Conservation (phyloP, 441 rosid species). For the Adansonia rubrostipa region DNA sequence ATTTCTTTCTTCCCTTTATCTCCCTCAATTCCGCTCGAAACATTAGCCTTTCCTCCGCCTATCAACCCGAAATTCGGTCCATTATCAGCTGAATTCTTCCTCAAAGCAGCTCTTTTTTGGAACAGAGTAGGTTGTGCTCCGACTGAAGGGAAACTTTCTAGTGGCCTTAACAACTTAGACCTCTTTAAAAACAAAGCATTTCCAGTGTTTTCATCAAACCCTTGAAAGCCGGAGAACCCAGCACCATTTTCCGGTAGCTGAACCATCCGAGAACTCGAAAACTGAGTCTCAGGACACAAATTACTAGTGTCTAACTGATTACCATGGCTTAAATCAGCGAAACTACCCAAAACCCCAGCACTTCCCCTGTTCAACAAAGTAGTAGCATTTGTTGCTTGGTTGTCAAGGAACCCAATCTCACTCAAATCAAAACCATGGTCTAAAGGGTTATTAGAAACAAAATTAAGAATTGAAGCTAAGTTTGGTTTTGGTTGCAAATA, state of each 20-base stretch:
- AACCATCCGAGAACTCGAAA: slow-evolving; percentile 35
- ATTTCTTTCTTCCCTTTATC: slow-evolving; percentile 52
- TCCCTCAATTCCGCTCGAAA: slow-evolving; percentile 37
- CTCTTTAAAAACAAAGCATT: slow-evolving; percentile 48
- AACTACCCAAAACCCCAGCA: slow-evolving; percentile 42
- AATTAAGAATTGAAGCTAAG: slow-evolving; percentile 48
- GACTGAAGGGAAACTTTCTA: slow-evolving; percentile 58
- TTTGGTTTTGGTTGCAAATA: slow-evolving; percentile 47
- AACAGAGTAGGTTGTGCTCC: slow-evolving; percentile 74
- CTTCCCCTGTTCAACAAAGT: slow-evolving; percentile 42
- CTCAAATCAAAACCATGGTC: slow-evolving; percentile 60
- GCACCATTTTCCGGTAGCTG: slow-evolving; percentile 44
- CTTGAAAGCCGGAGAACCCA: slow-evolving; percentile 49
- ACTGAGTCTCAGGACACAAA: slow-evolving; percentile 40
- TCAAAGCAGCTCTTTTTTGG: slow-evolving; percentile 69
- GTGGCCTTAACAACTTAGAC: slow-evolving; percentile 64
- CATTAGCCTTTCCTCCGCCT: slow-evolving; percentile 8
- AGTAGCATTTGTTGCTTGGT: slow-evolving; percentile 44
- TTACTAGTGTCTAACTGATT: slow-evolving; percentile 40
- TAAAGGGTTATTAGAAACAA: slow-evolving; percentile 49
- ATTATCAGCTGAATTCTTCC: slow-evolving; percentile 51
- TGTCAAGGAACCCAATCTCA: slow-evolving; percentile 56
- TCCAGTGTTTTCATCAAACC: slow-evolving; percentile 47
- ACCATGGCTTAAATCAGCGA: slow-evolving; percentile 41
- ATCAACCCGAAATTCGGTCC: slow-evolving; percentile 37